Conservation (phyloP, 129 eudicot genomes). For the Oenanthe sinensis region DNA sequence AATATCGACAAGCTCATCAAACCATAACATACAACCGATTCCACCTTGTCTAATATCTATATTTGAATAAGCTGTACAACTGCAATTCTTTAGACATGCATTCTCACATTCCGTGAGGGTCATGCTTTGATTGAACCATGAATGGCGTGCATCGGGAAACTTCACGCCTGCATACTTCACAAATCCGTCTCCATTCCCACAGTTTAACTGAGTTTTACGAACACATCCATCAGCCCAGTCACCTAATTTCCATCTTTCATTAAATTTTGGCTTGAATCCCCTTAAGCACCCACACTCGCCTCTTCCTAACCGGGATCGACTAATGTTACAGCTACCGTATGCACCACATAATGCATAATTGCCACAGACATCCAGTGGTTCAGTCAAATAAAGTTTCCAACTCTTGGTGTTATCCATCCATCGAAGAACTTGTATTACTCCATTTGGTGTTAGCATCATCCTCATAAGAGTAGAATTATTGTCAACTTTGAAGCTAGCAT, state of each 20-base stretch:
- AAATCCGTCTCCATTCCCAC: slow-evolving; percentile 31
- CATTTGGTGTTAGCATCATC: slow-evolving; percentile 6
- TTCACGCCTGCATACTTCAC: slow-evolving; percentile 16
- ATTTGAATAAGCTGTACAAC: slow-evolving; percentile 36
- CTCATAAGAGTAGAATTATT: slow-evolving; percentile 12
- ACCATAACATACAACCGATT: slow-evolving; percentile 52
- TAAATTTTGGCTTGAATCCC: slow-evolving; percentile 30
- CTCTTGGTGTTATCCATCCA: slow-evolving; percentile 11
- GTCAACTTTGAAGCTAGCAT: background rate
- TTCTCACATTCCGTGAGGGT: slow-evolving; percentile 28
- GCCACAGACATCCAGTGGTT: slow-evolving; percentile 16
- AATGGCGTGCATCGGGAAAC: slow-evolving; percentile 30
- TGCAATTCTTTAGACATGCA: slow-evolving; percentile 32
- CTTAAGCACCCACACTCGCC: slow-evolving; percentile 31
- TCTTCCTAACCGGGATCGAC: background rate
- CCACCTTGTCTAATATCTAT: slow-evolving; percentile 21
- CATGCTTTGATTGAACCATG: slow-evolving; percentile 26
- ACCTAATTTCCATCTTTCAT: slow-evolving; percentile 20
- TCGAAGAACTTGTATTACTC: background rate
- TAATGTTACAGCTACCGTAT: slow-evolving; percentile 25
- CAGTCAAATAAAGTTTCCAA: slow-evolving; percentile 12
- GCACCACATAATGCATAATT: slow-evolving; percentile 31
- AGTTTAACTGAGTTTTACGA: slow-evolving; percentile 17
- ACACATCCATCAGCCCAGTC: slow-evolving; percentile 47
- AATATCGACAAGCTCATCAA: slow-evolving; percentile 12